Evolutionary conservation across 345 rosid species (phyloP).

Genomic region (Atalantia buxifolia): DNA sequence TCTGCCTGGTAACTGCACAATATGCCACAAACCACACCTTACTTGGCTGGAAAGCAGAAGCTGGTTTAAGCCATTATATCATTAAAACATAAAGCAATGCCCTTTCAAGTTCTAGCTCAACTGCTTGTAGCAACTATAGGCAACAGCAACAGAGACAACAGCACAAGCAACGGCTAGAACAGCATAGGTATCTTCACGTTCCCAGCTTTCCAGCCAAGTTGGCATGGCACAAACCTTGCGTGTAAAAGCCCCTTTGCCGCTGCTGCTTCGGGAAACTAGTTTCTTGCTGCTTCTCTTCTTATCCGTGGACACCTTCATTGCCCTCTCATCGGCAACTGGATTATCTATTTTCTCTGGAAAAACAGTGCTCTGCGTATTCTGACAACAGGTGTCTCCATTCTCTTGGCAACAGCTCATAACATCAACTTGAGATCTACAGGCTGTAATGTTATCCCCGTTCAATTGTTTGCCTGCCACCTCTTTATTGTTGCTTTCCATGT

Average conservation of each 20-base stretch:
- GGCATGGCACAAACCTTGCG: slow-evolving; percentile 53
- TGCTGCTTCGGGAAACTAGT: slow-evolving; percentile 23
- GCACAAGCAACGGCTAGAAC: slow-evolving; percentile 76
- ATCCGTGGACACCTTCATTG: slow-evolving; percentile 30
- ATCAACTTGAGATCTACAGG: slow-evolving; percentile 35
- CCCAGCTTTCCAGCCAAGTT: slow-evolving; percentile 82
- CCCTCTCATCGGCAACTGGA: slow-evolving; percentile 19
- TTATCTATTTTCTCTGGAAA: slow-evolving; percentile 22
- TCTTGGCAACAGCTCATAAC: slow-evolving; percentile 56
- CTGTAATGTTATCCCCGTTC: slow-evolving; percentile 14
- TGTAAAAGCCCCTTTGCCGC: slow-evolving; percentile 33
- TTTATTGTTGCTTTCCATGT: slow-evolving; percentile 19
- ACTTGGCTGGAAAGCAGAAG: neutral
- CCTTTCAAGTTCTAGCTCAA: slow-evolving; percentile 26
- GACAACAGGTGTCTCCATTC: slow-evolving; percentile 56
- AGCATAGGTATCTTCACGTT: slow-evolving; percentile 81
- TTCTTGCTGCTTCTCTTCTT: slow-evolving; percentile 45
- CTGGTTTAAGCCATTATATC: neutral
- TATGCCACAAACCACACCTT: neutral
- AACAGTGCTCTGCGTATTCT: slow-evolving; percentile 17
- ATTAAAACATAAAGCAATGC: neutral
- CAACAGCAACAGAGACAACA: slow-evolving; percentile 72
- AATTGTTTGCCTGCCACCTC: slow-evolving; percentile 31
- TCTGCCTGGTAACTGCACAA: neutral
- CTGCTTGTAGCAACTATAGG: slow-evolving; percentile 69